Evolutionary conservation across 768 basidiomycete species (phyloP).

Genomic region (Pleurotus salmoneostramineus): DNA sequence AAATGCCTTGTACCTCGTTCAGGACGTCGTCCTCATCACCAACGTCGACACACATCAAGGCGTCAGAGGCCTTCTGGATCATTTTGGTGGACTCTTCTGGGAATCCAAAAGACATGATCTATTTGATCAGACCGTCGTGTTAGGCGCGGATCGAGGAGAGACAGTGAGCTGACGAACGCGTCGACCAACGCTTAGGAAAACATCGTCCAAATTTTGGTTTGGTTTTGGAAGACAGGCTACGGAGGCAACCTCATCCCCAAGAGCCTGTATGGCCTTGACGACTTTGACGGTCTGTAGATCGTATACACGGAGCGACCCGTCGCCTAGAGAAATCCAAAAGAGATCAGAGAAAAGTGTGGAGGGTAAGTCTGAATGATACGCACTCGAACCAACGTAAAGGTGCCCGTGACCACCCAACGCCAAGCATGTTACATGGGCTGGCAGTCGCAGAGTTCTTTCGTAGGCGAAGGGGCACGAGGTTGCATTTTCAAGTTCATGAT

Average conservation of each 20-base stretch:
- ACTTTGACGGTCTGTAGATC: slow-evolving; percentile 56
- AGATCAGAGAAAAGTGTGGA: background rate
- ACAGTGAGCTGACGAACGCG: slow-evolving; percentile 34
- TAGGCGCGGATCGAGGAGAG: background rate
- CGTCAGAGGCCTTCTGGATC: slow-evolving; percentile 51
- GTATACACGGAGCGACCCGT: slow-evolving; percentile 70
- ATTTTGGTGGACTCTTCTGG: slow-evolving; percentile 42
- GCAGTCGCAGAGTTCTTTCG: background rate
- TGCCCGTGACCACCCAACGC: slow-evolving; percentile 16
- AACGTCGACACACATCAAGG: slow-evolving; percentile 38
- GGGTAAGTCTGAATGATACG: slow-evolving; percentile 4
- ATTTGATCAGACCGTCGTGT: slow-evolving; percentile 7
- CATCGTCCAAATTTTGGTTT: slow-evolving; percentile 36
- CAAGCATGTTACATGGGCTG: slow-evolving; percentile 4
- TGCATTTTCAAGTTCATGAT: background rate
- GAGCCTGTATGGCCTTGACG: slow-evolving; percentile 55
- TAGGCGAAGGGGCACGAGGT: background rate
- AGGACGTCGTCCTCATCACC: slow-evolving; percentile 53
- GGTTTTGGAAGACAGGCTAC: slow-evolving; percentile 41
- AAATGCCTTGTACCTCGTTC: slow-evolving; percentile 56
- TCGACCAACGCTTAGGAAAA: slow-evolving; percentile 67
- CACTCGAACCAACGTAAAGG: slow-evolving; percentile 64
- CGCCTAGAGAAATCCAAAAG: slow-evolving; percentile 35
- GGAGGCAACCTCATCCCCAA: slow-evolving; percentile 60
- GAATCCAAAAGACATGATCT: slow-evolving; percentile 39